phyloP scores from a whole-genome alignment of 2,329 filamentous ascomycete species.

The Neonectria ditissima region DNA sequence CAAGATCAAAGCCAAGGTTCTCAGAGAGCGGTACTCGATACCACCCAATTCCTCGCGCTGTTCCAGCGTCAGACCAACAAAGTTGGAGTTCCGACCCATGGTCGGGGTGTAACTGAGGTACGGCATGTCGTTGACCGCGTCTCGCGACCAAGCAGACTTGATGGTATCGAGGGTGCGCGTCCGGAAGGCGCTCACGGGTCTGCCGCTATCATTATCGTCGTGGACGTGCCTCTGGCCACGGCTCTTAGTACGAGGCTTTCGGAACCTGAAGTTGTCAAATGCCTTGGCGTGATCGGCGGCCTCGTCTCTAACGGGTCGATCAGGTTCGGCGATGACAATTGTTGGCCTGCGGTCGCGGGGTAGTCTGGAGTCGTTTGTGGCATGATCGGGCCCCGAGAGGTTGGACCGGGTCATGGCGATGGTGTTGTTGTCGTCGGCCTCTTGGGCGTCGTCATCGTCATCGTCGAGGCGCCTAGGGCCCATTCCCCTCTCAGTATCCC shows the following conservation, averaged over 20 bases:
- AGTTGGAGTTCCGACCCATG: constrained; percentile 91
- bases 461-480: constrained; percentile 69
- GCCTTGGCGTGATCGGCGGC: constrained; percentile 57
- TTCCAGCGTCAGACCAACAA: constrained; percentile 87
- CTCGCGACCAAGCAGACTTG: constrained; percentile 65
- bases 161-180: constrained; percentile 70
- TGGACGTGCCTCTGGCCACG: constrained; percentile 54
- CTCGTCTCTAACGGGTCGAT: constrained; percentile 53
- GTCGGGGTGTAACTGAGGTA: constrained; percentile 97
- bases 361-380: constrained; percentile 35
- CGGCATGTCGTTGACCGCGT: constrained; percentile 74
- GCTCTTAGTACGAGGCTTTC: constrained; percentile 56
- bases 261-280: constrained; percentile 56
- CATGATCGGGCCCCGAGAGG: constrained; percentile 44
- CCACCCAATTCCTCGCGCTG: constrained; percentile 95
- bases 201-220: constrained; percentile 49
- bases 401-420: constrained; percentile 41
- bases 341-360: constrained; percentile 61
- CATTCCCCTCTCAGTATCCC: constrained; percentile 88
- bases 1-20: constrained; percentile 84
- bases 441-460: constrained; percentile 53
- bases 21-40: constrained; percentile 94
- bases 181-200: constrained; percentile 44
- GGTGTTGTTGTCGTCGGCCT: constrained; percentile 48
- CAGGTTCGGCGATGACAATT: constrained; percentile 76